These are phyloP conservation scores for Daucus carota DNA, from an alignment of 129 eudicot species.

Conservation along the genomic window DNA sequence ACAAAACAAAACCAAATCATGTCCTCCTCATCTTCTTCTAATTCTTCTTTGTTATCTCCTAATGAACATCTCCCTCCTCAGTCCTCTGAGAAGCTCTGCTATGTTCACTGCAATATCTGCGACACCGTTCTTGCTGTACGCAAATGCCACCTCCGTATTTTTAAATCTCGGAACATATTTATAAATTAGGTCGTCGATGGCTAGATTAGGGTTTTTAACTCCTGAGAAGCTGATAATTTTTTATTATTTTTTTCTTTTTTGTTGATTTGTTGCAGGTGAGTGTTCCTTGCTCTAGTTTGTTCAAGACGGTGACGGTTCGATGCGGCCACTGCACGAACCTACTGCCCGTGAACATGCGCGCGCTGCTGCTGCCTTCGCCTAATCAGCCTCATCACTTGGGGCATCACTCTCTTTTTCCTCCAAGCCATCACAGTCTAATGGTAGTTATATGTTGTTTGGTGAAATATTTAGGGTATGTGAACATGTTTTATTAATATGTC, in stretches of 20 bases:
- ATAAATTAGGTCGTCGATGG: not conserved
- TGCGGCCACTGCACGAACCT: slow-evolving; percentile 76
- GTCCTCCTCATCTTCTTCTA: slow-evolving; percentile 36
- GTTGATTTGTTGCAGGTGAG: no score
- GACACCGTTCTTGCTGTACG: slow-evolving; percentile 57
- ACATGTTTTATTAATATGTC: not conserved
- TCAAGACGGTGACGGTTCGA: slow-evolving; percentile 71
- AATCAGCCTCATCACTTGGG: slow-evolving; percentile 42
- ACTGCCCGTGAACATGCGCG: slow-evolving; percentile 56
- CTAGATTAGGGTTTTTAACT: not conserved
- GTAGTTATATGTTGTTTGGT: slow-evolving; percentile 12
- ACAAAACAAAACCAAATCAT: no score
- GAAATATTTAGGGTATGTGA: not conserved
- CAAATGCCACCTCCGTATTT: not conserved
- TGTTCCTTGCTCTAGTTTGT: slow-evolving; percentile 78
- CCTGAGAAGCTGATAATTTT: no score
- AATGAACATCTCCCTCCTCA: slow-evolving; percentile 37
- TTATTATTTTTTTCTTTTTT: no score
- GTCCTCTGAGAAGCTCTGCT: slow-evolving; percentile 54
- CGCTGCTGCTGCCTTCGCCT: slow-evolving; percentile 35
- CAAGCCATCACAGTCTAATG: slow-evolving; percentile 29
- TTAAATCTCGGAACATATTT: not conserved
- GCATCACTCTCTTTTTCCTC: slow-evolving; percentile 37
- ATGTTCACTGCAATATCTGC: slow-evolving; percentile 55
- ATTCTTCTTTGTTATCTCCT: slow-evolving; percentile 31